Evolutionary conservation across 177 flowering plant species (phyloP).

Genomic region (Vitis hybrid): DNA sequence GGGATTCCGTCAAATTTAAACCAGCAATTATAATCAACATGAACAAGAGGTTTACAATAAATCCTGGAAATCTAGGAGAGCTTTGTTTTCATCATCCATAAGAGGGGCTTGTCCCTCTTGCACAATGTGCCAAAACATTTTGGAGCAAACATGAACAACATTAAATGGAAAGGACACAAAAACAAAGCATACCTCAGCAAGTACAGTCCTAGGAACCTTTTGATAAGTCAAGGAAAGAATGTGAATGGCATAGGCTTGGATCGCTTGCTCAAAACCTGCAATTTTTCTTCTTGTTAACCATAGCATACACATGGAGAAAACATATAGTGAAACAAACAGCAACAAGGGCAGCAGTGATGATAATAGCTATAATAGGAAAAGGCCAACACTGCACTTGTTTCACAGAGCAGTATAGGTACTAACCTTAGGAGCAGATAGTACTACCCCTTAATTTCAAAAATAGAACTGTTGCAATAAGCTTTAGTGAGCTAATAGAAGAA

Average conservation of each 20-base stretch:
- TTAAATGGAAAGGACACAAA: neutral
- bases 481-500: no score
- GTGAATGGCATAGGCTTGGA: slow-evolving; percentile 85
- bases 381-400: no score
- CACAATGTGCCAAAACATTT: neutral
- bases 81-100: no score
- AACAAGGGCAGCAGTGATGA: neutral
- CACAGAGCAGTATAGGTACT: no score
- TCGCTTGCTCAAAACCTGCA: slow-evolving; percentile 98
- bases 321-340: neutral
- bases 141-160: neutral
- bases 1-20: no score
- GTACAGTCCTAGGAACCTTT: slow-evolving; percentile 80
- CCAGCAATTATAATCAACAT: no score
- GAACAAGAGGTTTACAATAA: no score
- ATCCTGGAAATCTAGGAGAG: no score
- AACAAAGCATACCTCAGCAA: slow-evolving; percentile 77
- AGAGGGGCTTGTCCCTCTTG: neutral
- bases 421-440: no score
- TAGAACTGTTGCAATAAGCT: no score
- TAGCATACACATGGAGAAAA: neutral
- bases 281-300: slow-evolving; percentile 10
- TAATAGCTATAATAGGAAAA: neutral
- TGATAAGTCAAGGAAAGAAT: slow-evolving; percentile 87
- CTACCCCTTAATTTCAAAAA: no score